Conservation (phyloP, 345 rosid genomes). For the Syzygium jambos region DNA sequence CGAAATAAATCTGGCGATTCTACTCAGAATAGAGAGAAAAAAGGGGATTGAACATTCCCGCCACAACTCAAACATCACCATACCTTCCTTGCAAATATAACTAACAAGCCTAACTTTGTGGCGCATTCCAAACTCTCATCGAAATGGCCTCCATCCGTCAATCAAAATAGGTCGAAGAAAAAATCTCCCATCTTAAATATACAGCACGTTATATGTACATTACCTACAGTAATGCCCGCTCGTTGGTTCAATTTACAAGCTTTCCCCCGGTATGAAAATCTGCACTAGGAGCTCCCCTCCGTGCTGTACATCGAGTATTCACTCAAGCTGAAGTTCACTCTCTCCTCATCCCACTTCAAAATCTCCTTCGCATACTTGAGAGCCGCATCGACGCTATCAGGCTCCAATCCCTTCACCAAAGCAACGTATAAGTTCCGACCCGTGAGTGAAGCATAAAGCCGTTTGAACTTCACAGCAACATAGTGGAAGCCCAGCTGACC, state of each 20-base stretch:
- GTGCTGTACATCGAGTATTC: slow-evolving; percentile 51
- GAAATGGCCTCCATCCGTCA: neutral
- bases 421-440: slow-evolving; percentile 70
- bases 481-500: slow-evolving; percentile 86
- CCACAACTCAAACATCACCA: neutral
- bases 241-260: neutral
- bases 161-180: neutral
- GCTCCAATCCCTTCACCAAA: slow-evolving; percentile 61
- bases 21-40: neutral
- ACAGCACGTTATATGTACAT: neutral
- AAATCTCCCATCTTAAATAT: neutral
- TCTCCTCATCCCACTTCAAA: slow-evolving; percentile 88
- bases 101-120: neutral
- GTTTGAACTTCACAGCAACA: slow-evolving; percentile 81
- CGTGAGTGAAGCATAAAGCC: slow-evolving; percentile 59
- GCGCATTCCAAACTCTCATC: neutral
- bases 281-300: slow-evolving; percentile 36
- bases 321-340: slow-evolving; percentile 42
- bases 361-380: slow-evolving; percentile 84
- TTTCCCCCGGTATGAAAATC: neutral
- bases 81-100: neutral
- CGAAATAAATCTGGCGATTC: neutral
- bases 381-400: slow-evolving; percentile 35
- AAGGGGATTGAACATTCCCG: neutral
- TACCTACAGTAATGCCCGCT: neutral